A percentile compares a stretch with the other conserved stretches of the same genome.
phyloP scores from a whole-genome alignment of 2,329 filamentous ascomycete species.

The Xylariaceae sp. region DNA sequence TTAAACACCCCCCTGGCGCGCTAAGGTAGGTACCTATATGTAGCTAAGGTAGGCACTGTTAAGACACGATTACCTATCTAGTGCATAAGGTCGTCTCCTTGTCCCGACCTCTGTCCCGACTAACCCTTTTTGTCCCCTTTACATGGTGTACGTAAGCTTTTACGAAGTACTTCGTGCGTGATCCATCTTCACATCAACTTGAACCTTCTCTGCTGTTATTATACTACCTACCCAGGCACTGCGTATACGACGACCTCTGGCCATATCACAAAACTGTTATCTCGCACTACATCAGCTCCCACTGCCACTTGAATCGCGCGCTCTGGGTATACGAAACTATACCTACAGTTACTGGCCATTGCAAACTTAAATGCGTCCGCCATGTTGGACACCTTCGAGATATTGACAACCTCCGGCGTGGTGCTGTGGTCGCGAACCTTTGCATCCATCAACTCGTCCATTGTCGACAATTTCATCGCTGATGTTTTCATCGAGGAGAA shows the following conservation, averaged over 20 bases:
- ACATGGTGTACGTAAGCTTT: no score
- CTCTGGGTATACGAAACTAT: background rate
- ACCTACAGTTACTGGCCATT: background rate
- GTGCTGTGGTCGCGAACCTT: slow-evolving; percentile 94
- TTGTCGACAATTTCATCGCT: slow-evolving; percentile 92
- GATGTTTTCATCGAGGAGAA: slow-evolving; percentile 98
- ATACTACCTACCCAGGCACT: no score
- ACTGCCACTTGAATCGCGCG: slow-evolving; percentile 6
- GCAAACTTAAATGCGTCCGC: slow-evolving; percentile 9
- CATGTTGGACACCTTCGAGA: slow-evolving; percentile 97
- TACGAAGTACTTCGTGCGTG: no score
- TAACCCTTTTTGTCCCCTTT: no score
- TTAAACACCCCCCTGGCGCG: no score
- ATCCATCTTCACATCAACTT: no score
- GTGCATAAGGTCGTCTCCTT: no score
- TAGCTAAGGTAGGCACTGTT: no score
- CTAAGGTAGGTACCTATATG: no score
- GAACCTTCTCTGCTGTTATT: no score
- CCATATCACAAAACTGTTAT: slow-evolving; percentile 5
- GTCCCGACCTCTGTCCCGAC: no score
- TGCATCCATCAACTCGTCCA: slow-evolving; percentile 69
- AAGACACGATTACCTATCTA: no score
- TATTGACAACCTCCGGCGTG: slow-evolving; percentile 90
- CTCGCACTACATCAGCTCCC: slow-evolving; percentile 22
- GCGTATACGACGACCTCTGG: background rate